Base-by-base conservation (phyloP, 805 yeast genomes). In the Ogataea haglerorum region DNA sequence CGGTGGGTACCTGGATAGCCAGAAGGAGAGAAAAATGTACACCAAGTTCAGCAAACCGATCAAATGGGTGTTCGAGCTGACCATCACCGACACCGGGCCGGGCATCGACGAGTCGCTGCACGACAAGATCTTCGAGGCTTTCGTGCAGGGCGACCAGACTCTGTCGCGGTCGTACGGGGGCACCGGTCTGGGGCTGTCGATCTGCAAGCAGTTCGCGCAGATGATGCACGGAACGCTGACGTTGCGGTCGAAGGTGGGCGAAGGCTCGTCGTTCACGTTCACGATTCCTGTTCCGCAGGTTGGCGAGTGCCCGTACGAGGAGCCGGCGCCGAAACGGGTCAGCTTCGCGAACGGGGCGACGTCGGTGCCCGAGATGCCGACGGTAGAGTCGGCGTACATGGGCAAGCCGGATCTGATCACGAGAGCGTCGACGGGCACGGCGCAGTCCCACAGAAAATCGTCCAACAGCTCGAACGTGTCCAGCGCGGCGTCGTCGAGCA, bases 71-170 rank as follows among this genome's bases (percentile, higher is more conserved):
- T 57, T 82, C 23, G 81, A 81, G 47, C 76, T 90, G 36, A 78
- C 79, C 43, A 96, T 91, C 10, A 73, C 72, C 26, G 99, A 91
- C 59, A 87, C 95, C 0, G 98, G 99, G 3, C 90, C 97, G 0
- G 99, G 99, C 45, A 90, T 91, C 38, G 95, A 87, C 29, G 80
- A 82, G 10, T 78, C 82, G 1, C 63, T 89, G 40, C 96, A 86
- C 55, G 80, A 80, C 31, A 79, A 84, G 46, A 95, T 91, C 1
- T 91, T 91, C 61, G 97, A 93, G 55, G 97, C 98, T 1, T 91
- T 91, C 68, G 89, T 90, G 14, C 99, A 91, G 65, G 99, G 98
- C 38, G 98, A 91, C 57, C 96, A 89, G 61, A 88, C 96, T 0
- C 69, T 88, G 19, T 85, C 95, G 5, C 73, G 95, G 56, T 86